Base-by-base conservation (phyloP, 177 flowering plant genomes). In the Vitis hybrid region DNA sequence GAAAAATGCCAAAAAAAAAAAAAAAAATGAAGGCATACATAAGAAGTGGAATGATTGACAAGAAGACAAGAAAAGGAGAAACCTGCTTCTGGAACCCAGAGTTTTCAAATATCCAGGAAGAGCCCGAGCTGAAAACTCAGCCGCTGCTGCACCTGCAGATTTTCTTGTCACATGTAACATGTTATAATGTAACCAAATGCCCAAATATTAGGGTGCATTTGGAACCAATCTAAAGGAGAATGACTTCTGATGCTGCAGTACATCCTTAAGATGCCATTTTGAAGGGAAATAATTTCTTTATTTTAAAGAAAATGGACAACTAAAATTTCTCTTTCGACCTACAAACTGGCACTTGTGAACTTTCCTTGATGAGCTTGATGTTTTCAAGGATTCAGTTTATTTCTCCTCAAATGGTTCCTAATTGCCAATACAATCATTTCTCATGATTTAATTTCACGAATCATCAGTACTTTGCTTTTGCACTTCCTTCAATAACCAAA, bases 111-210 rank as follows among this genome's bases (percentile, higher is more conserved):
- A 77, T 70, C 87, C 86, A 7, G 98, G 99, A 66, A 95, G 70
- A 20, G 94, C 97, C 66, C 80, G 82, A 75, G 83, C 91, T 7
- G 97, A 87, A 82, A 92, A 95, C 81, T 95, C 99, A 59, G 98
- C 98, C 69, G 99, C 99, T 49, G 89, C 99, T 49, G 90, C 92
- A 84, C 99, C 99, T 94, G 88, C 76, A 76, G 26, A 70, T 50
- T 53, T 48, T 15, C 18, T 18, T 73, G 45, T 66, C 18, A 29
- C 48, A 66, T 62, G 45, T 45, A 10, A 16, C 8, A 14, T 14
- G 31, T 50, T 34, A 48, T 45, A 26, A 50, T 13, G 3, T 2
- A 56, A 50, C 10, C 61, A 56, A 50, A n/a, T 12, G 12, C 45
- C 20, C 8, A 10, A 10, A 8, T 13, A 48, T 9, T 18, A 26